Evolutionary conservation across 2,329 filamentous ascomycete species (phyloP).

Genomic region (Emmonsia crescens): DNA sequence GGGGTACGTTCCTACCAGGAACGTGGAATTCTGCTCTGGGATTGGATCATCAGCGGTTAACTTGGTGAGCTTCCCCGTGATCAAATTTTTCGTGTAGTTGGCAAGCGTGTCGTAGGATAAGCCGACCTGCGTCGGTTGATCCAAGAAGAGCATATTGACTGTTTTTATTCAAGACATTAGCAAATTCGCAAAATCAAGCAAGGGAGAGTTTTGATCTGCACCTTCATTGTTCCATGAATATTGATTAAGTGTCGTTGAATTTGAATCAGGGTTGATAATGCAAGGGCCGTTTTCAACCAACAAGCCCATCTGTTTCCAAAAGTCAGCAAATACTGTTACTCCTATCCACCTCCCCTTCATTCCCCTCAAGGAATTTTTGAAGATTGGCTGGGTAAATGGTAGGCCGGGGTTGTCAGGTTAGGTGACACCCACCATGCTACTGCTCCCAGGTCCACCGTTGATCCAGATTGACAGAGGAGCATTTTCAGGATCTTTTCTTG

Average conservation of each 20-base stretch:
- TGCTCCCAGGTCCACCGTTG: constrained; percentile 39
- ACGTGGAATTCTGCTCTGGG: constrained; percentile 38
- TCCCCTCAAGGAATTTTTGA: background rate
- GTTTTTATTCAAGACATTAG: background rate
- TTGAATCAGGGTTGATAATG: constrained; percentile 30
- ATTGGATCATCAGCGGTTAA: constrained; percentile 13
- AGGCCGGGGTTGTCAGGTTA: too few species aligned
- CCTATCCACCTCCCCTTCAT: background rate
- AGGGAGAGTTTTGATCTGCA: background rate
- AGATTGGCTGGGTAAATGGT: too few species aligned
- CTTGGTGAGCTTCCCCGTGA: constrained; percentile 2
- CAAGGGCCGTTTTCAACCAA: constrained; percentile 38
- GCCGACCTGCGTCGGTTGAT: constrained; percentile 52
- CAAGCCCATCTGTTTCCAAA: constrained; percentile 9
- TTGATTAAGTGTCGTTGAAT: constrained; percentile 33
- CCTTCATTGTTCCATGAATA: constrained; percentile 45
- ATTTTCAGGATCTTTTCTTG: constrained; percentile 34
- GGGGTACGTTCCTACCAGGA: constrained; percentile 43
- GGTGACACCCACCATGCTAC: too few species aligned
- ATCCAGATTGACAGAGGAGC: constrained; percentile 38
- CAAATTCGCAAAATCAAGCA: background rate
- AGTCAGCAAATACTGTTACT: background rate
- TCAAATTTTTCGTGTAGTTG: constrained; percentile 26
- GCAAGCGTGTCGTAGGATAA: constrained; percentile 43
- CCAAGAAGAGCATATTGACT: constrained; percentile 58